Percentiles rank a stretch among this genome's conserved stretches.
Conservation (phyloP, 1,139 yeast species). For the Lizanozyma gosingica region DNA sequence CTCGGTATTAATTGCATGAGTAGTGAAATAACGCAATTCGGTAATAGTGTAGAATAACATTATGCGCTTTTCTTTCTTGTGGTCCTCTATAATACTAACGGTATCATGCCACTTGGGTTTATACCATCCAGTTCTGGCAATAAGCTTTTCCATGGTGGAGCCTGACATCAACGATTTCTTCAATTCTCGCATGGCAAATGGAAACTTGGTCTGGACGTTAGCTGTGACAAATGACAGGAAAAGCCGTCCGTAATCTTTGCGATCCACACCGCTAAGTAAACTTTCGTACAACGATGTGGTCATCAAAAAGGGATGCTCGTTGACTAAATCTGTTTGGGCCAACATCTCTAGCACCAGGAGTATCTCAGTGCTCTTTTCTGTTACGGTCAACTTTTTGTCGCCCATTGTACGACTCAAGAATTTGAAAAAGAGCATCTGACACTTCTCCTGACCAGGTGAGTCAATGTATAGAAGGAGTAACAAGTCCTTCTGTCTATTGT, state of each 20-base stretch:
- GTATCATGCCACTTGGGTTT: conserved; percentile 30
- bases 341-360: conserved; percentile 9
- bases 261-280: conserved; percentile 15
- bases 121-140: conserved; percentile 29
- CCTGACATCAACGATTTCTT: conserved; percentile 20
- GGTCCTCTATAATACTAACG: conserved; percentile 10
- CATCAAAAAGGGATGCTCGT: conserved; percentile 17
- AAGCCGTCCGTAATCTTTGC: conserved; percentile 15
- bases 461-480: background rate
- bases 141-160: conserved; percentile 22
- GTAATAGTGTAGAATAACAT: conserved; percentile 20
- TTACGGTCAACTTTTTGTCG: background rate
- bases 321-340: conserved; percentile 16
- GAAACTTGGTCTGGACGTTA: conserved; percentile 21
- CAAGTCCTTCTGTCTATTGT: background rate
- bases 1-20: conserved; percentile 15
- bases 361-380: background rate
- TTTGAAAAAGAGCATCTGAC: background rate
- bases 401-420: background rate
- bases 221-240: conserved; percentile 26
- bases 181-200: conserved; percentile 11
- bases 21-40: conserved; percentile 18
- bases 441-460: background rate
- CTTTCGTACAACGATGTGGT: conserved; percentile 11
- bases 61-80: conserved; percentile 17